Evolutionary conservation across 192 early-diverging fungal genomes (phyloP), one percentile per base, ranked within the genome.

Genomic region (Coemansia biformis): DNA sequence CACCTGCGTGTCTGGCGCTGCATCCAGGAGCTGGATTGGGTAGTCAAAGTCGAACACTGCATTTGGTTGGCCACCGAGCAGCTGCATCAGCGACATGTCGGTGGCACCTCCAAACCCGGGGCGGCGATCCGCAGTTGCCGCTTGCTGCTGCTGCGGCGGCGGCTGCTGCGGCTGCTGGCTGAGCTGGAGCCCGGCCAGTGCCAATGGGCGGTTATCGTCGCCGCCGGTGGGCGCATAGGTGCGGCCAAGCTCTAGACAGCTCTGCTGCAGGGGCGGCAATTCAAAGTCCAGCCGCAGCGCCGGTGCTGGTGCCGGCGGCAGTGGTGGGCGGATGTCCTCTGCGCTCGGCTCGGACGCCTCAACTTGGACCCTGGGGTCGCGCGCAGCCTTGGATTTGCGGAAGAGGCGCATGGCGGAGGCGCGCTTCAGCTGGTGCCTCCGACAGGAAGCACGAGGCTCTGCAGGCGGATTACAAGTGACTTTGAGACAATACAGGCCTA

Each of bases 381-480:
- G 57, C 23, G 41, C 51, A 12, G 48, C 26, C 35, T 73, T 73
- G 28, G 52, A 53, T 31, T 73, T 73, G 33, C 69, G 69, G 38
- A 73, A 73, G 16, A 73, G 50, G 33, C 69, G 48, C 69, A 73
- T 71, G 16, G 21, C 22, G 26, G 3, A 13, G 22, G 38, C 13
- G 23, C 30, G 7, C 11, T 22, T n/a, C 18, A 40, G 31, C 33
- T 33, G 22, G 8, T 13, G 18, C 24, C 2, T 26, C 24, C 24
- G n/a, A n/a, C n/a, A 48, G n/a, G 23, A 48, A 24, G 13, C 29
- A 36, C 24, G 24, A 2, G 24, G 24, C 24, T 26, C 2, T 26
- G 24, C 24, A 26, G 6, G n/a, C n/a, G n/a, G n/a, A n/a, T n/a
- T n/a, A n/a, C n/a, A n/a, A n/a, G n/a, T n/a, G n/a, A n/a, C n/a